Conservation (phyloP, 78 protist genomes). For the Dictyostelium intermedium region DNA sequence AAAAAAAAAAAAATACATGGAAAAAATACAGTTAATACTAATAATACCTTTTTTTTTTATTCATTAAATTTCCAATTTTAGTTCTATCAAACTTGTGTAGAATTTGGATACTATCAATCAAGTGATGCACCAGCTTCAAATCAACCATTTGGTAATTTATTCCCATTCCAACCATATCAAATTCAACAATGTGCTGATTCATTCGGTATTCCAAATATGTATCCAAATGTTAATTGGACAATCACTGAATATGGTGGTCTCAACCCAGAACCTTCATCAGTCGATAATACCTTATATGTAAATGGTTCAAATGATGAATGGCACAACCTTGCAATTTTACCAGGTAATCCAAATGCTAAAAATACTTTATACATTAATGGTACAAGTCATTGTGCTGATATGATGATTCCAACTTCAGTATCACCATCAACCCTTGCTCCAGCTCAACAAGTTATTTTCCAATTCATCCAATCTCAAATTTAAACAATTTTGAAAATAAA, state of each 20-base stretch:
- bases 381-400: conserved; percentile 76
- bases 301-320: conserved; percentile 81
- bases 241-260: conserved; percentile 82
- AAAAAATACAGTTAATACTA: neutral
- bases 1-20: no score
- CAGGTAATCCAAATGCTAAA: neutral
- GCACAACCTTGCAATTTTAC: conserved; percentile 69
- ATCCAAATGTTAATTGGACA: conserved; percentile 64
- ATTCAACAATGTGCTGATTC: conserved; percentile 28
- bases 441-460: conserved; percentile 30
- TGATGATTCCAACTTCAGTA: conserved; percentile 62
- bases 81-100: conserved; percentile 9
- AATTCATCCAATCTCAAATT: neutral
- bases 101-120: conserved; percentile 87
- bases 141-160: conserved; percentile 69
- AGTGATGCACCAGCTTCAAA: conserved; percentile 26
- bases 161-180: conserved; percentile 12
- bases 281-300: conserved; percentile 28
- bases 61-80: no score
- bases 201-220: conserved; percentile 34
- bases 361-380: conserved; percentile 35
- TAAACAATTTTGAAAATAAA: neutral
- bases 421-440: conserved; percentile 46
- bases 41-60: neutral
- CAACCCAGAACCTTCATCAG: conserved; percentile 65